Conservation (phyloP, 78 protist genomes). For the Dictyostelium capitatum region DNA sequence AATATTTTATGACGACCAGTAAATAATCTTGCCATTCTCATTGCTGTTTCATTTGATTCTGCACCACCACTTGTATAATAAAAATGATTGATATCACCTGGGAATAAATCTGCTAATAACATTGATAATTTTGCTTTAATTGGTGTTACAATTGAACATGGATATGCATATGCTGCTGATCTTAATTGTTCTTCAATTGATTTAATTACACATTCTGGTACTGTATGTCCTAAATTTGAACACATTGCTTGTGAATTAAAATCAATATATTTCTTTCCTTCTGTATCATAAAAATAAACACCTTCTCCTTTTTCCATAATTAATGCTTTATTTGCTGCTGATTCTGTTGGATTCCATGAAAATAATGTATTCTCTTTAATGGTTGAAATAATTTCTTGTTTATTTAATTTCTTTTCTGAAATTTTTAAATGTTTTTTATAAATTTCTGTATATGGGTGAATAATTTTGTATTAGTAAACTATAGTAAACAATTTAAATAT, state of each 20-base stretch:
- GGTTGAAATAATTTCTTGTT: constrained; percentile 27
- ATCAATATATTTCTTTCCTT: constrained; percentile 84
- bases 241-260: constrained; percentile 88
- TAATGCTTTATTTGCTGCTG: constrained; percentile 54
- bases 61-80: constrained; percentile 83
- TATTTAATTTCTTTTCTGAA: constrained; percentile 30
- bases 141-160: constrained; percentile 62
- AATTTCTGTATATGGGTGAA: constrained; percentile 29
- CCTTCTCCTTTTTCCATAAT: constrained; percentile 76
- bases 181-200: constrained; percentile 67
- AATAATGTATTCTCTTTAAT: constrained; percentile 69
- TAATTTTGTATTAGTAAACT: too few species aligned
- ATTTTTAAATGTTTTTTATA: constrained; percentile 61
- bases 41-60: constrained; percentile 84
- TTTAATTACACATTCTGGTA: constrained; percentile 69
- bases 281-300: constrained; percentile 74
- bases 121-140: constrained; percentile 68
- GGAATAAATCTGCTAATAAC: constrained; percentile 78
- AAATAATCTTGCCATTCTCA: constrained; percentile 78
- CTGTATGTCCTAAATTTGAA: constrained; percentile 80
- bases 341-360: constrained; percentile 77
- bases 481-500: too few species aligned
- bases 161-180: constrained; percentile 76
- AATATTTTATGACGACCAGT: constrained; percentile 84
- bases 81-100: constrained; percentile 80